These are phyloP conservation scores for Candida frijolesensis DNA, from an alignment of 1,139 yeast species.

Conservation along the genomic window DNA sequence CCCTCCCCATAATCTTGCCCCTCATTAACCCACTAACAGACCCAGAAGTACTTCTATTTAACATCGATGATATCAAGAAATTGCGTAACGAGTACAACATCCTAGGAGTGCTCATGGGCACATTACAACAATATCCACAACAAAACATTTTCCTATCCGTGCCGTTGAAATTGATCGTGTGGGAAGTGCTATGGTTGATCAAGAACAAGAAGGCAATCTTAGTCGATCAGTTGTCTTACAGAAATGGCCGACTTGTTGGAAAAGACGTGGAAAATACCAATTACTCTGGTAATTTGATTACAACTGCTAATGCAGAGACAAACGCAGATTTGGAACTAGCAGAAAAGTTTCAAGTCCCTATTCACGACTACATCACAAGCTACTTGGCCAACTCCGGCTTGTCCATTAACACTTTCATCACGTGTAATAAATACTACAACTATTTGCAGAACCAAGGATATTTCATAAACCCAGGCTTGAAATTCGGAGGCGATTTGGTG, in stretches of 20 bases:
- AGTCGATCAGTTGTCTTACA: constrained; percentile 28
- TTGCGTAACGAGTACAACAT: constrained; percentile 56
- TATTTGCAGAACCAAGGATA: too few relatives aligned
- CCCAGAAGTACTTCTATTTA: constrained; percentile 51
- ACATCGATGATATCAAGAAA: constrained; percentile 50
- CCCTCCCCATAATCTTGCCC: constrained; percentile 41
- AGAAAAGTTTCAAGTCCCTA: too few relatives aligned
- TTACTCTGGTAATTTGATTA: constrained; percentile 8
- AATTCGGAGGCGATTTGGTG: too few relatives aligned
- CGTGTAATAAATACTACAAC: too few relatives aligned
- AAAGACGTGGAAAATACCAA: neutral
- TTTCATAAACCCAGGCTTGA: too few relatives aligned
- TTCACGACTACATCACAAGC: too few relatives aligned
- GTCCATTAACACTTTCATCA: too few relatives aligned
- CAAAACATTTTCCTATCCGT: constrained; percentile 84
- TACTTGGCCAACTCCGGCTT: too few relatives aligned
- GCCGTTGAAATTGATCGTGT: constrained; percentile 73
- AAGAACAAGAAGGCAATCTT: constrained; percentile 41
- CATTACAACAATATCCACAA: constrained; percentile 86
- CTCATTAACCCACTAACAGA: constrained; percentile 27
- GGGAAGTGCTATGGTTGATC: constrained; percentile 73
- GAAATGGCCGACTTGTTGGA: constrained; percentile 5
- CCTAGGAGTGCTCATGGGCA: constrained; percentile 78
- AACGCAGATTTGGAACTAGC: too few relatives aligned
- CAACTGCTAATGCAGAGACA: too few relatives aligned